Evolutionary conservation across 1,284 basidiomycete genomes (phyloP).

Genomic region (Ceratobasidium sp.): DNA sequence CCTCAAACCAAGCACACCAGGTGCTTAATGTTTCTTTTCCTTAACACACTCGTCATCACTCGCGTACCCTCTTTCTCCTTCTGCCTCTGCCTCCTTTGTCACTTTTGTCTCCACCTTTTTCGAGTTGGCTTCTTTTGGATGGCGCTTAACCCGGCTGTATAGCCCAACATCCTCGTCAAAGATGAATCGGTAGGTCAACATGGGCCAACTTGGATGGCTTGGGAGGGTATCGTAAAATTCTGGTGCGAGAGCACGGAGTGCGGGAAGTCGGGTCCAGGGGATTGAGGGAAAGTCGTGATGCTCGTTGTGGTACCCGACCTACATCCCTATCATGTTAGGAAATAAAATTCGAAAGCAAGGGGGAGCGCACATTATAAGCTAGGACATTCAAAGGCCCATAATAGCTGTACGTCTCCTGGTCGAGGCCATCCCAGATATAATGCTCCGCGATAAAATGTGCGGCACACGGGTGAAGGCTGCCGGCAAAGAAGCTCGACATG

Average conservation of each 20-base stretch:
- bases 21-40: neutral
- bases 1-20: neutral
- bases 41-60: slow-evolving; percentile 23
- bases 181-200: slow-evolving; percentile 95
- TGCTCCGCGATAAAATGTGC: slow-evolving; percentile 99
- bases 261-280: slow-evolving; percentile 94
- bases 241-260: slow-evolving; percentile 83
- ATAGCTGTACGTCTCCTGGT: slow-evolving; percentile 97
- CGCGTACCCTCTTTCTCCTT: slow-evolving; percentile 31
- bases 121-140: slow-evolving; percentile 43
- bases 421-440: slow-evolving; percentile 89
- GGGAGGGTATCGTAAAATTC: slow-evolving; percentile 95
- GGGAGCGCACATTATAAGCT: slow-evolving; percentile 87
- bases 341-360: slow-evolving; percentile 13
- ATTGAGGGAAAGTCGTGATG: slow-evolving; percentile 99
- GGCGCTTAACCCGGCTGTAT: slow-evolving; percentile 64
- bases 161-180: slow-evolving; percentile 86
- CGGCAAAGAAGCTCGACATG: slow-evolving; percentile 93
- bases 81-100: neutral
- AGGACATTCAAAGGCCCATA: slow-evolving; percentile 93
- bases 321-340: slow-evolving; percentile 21
- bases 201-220: slow-evolving; percentile 91
- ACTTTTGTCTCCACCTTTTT: slow-evolving; percentile 1
- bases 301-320: slow-evolving; percentile 99
- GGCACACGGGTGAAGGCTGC: slow-evolving; percentile 93